Percentiles rank a stretch among this genome's conserved stretches.
Conservation (phyloP, 495 filamentous ascomycete genomes). For the Aspergillus mulundensis region DNA sequence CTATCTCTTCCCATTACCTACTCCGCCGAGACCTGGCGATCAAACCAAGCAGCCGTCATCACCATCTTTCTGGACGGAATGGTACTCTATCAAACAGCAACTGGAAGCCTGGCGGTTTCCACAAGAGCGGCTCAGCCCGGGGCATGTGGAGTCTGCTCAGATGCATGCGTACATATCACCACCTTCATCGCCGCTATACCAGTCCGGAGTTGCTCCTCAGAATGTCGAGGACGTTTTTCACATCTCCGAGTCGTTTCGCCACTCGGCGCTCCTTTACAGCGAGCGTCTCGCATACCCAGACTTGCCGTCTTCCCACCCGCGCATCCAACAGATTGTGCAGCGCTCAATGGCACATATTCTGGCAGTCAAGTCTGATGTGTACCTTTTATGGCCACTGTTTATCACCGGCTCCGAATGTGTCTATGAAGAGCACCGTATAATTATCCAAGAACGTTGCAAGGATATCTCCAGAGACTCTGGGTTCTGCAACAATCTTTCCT, state of each 20-base stretch:
- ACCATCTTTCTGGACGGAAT: slow-evolving; percentile 76
- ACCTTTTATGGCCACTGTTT: slow-evolving; percentile 91
- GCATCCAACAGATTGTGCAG: slow-evolving; percentile 78
- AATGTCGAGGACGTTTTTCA: slow-evolving; percentile 54
- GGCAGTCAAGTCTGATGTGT: slow-evolving; percentile 77
- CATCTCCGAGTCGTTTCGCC: slow-evolving; percentile 84
- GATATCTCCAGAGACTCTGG: slow-evolving; percentile 85
- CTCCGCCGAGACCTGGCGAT: slow-evolving; percentile 27
- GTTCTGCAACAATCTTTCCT: slow-evolving; percentile 87
- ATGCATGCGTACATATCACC: slow-evolving; percentile 27
- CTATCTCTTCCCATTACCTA: slow-evolving; percentile 27
- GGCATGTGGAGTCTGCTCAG: slow-evolving; percentile 15
- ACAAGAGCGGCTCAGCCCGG: slow-evolving; percentile 25
- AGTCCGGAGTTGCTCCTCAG: slow-evolving; percentile 31
- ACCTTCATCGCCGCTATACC: slow-evolving; percentile 24
- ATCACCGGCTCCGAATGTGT: slow-evolving; percentile 89
- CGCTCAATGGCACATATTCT: slow-evolving; percentile 78
- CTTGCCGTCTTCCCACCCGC: slow-evolving; percentile 67
- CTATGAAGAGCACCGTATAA: slow-evolving; percentile 68
- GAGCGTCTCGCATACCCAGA: slow-evolving; percentile 81
- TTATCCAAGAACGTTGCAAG: slow-evolving; percentile 73
- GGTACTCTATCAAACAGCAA: slow-evolving; percentile 69
- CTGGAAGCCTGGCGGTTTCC: slow-evolving; percentile 82
- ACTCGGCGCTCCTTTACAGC: slow-evolving; percentile 83
- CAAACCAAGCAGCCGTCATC: slow-evolving; percentile 24